Percentiles rank a stretch among this genome's conserved stretches.
Evolutionary conservation across 768 basidiomycete species (phyloP).

Genomic region (Termitomyces sp.): DNA sequence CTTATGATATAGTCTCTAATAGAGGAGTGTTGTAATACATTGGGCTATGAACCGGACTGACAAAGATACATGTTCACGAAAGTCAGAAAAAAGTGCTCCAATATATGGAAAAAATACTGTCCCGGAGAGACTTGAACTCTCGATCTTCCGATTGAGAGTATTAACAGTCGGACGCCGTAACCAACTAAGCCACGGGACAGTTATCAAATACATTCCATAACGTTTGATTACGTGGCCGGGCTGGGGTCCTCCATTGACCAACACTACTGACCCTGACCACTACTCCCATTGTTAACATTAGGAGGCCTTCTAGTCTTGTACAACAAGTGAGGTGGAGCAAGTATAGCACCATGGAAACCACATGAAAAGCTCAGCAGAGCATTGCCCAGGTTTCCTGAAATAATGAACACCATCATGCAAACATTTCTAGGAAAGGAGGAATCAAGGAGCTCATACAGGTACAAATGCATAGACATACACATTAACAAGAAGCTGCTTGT

Average conservation of each 20-base stretch:
- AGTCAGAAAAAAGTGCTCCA: no score
- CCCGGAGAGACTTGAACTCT: conserved; percentile 4
- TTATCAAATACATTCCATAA: no score
- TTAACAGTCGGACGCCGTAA: conserved; percentile 3
- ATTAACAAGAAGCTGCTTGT: conserved; percentile 50
- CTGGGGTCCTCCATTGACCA: no score
- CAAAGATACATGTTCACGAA: no score
- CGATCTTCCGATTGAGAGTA: background rate
- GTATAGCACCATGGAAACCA: conserved; percentile 39
- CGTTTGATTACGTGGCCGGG: no score
- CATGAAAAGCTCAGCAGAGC: conserved; percentile 46
- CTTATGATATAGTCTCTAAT: background rate
- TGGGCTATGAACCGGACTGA: no score
- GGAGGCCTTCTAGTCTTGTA: no score
- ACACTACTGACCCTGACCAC: no score
- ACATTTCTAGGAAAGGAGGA: conserved; percentile 34
- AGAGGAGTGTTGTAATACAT: background rate
- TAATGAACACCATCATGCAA: conserved; percentile 53
- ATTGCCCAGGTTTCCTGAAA: conserved; percentile 59
- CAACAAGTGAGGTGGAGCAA: no score
- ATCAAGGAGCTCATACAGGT: background rate
- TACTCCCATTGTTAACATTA: no score
- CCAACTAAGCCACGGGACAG: conserved; percentile 3
- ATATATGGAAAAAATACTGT: background rate
- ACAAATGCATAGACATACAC: conserved; percentile 29